phyloP scores from a whole-genome alignment of 768 basidiomycete genomes.

The Zangia roseola region DNA sequence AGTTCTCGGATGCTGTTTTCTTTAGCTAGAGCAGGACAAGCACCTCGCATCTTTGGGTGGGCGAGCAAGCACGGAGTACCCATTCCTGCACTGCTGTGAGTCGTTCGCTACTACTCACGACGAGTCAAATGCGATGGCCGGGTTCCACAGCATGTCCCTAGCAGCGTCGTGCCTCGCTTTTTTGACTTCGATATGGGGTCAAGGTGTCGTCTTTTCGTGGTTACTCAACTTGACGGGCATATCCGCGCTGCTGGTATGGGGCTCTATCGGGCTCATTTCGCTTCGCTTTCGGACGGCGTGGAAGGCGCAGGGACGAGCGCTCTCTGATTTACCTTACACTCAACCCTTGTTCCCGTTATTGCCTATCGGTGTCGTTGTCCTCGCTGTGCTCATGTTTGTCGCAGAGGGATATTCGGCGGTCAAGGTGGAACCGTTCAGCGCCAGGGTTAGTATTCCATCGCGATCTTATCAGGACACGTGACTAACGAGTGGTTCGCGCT shows the following conservation, averaged over 20 bases:
- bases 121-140: neutral
- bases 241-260: slow-evolving; percentile 68
- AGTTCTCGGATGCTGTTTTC: slow-evolving; percentile 60
- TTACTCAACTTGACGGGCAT: slow-evolving; percentile 64
- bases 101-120: slow-evolving; percentile 22
- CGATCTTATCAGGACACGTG: neutral
- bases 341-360: slow-evolving; percentile 57
- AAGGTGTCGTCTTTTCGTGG: slow-evolving; percentile 55
- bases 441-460: slow-evolving; percentile 32
- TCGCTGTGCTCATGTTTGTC: slow-evolving; percentile 51
- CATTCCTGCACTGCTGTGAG: slow-evolving; percentile 50
- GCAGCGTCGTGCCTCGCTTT: slow-evolving; percentile 50
- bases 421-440: slow-evolving; percentile 42
- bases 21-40: slow-evolving; percentile 63
- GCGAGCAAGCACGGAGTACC: slow-evolving; percentile 67
- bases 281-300: slow-evolving; percentile 66
- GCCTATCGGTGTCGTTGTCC: slow-evolving; percentile 47
- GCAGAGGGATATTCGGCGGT: slow-evolving; percentile 55
- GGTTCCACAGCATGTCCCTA: slow-evolving; percentile 42
- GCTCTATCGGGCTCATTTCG: slow-evolving; percentile 51
- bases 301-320: slow-evolving; percentile 46
- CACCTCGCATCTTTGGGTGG: slow-evolving; percentile 63
- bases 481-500: neutral
- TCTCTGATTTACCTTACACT: slow-evolving; percentile 56
- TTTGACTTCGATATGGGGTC: slow-evolving; percentile 58